These are phyloP conservation scores for Sporopachydermia lactativora DNA, from an alignment of 805 yeast genomes.

Conservation along the genomic window DNA sequence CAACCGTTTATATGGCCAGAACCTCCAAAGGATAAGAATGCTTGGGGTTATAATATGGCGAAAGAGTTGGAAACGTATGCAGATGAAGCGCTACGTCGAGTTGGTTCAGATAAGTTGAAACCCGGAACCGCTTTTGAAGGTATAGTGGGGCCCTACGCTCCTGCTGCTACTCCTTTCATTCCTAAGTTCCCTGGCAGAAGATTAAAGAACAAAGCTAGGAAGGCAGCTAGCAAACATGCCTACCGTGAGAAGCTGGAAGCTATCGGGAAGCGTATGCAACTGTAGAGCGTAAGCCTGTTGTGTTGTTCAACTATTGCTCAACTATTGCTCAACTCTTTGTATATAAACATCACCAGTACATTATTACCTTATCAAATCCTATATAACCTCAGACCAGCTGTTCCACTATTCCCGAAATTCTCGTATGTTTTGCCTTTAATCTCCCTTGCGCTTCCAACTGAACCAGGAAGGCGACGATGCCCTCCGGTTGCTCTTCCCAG, in stretches of 20 bases:
- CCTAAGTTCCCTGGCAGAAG: slow-evolving; percentile 33
- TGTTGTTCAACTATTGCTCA: too few species aligned
- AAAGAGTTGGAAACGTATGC: slow-evolving; percentile 38
- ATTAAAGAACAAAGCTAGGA: slow-evolving; percentile 30
- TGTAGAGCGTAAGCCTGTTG: too few species aligned
- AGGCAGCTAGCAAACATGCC: slow-evolving; percentile 17
- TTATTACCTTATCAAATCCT: too few species aligned
- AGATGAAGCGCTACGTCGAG: slow-evolving; percentile 30
- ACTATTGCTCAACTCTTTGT: too few species aligned
- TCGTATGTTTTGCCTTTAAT: too few species aligned
- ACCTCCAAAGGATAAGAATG: slow-evolving; percentile 29
- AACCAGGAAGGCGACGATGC: not conserved
- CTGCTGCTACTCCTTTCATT: slow-evolving; percentile 52
- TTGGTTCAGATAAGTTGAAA: slow-evolving; percentile 55
- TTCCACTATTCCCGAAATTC: too few species aligned
- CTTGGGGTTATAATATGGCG: slow-evolving; percentile 26
- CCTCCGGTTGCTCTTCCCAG: not conserved
- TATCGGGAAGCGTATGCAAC: slow-evolving; percentile 26
- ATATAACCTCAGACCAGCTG: too few species aligned
- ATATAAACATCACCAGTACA: too few species aligned
- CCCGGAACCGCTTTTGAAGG: slow-evolving; percentile 71
- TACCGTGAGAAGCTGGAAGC: slow-evolving; percentile 20
- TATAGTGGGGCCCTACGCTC: slow-evolving; percentile 40
- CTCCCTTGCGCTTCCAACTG: not conserved
- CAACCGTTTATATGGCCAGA: slow-evolving; percentile 96